phyloP scores from a whole-genome alignment of 2,329 filamentous ascomycete genomes.

The Aspergillus udagawae region DNA sequence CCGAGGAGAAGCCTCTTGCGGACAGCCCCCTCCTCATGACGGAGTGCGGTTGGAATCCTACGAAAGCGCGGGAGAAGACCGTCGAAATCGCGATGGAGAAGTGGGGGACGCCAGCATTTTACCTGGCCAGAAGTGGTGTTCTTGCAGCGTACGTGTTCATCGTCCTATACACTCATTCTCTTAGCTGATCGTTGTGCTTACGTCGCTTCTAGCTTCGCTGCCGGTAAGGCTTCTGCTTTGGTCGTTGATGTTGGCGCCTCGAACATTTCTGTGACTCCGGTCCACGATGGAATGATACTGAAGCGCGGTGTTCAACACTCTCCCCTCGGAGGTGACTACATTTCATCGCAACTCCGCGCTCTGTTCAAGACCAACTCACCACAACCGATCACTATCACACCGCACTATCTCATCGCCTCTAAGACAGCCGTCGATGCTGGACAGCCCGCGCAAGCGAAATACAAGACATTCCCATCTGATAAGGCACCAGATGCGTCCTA shows the following conservation, averaged over 20 bases:
- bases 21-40: constrained; percentile 92
- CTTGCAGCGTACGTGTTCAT: constrained; percentile 62
- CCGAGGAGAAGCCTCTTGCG: constrained; percentile 70
- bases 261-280: constrained; percentile 81
- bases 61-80: constrained; percentile 85
- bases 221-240: constrained; percentile 87
- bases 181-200: constrained; percentile 4
- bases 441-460: constrained; percentile 69
- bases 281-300: constrained; percentile 91
- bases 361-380: constrained; percentile 65
- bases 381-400: constrained; percentile 71
- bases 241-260: constrained; percentile 89
- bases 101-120: constrained; percentile 94
- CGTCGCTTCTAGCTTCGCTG: constrained; percentile 60
- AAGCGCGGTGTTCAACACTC: constrained; percentile 86
- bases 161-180: background rate
- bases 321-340: constrained; percentile 79
- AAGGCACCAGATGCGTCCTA: constrained; percentile 64
- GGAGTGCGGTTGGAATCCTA: constrained; percentile 86
- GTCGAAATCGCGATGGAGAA: constrained; percentile 97
- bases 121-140: constrained; percentile 83
- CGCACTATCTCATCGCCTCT: constrained; percentile 81
- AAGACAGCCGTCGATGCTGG: constrained; percentile 88
- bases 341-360: constrained; percentile 80
- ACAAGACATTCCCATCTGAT: constrained; percentile 64